Percentiles rank a stretch among this genome's conserved stretches.
Conservation (phyloP, 202 grass and related monocot genomes). For the Hordeum pubiflorum region DNA sequence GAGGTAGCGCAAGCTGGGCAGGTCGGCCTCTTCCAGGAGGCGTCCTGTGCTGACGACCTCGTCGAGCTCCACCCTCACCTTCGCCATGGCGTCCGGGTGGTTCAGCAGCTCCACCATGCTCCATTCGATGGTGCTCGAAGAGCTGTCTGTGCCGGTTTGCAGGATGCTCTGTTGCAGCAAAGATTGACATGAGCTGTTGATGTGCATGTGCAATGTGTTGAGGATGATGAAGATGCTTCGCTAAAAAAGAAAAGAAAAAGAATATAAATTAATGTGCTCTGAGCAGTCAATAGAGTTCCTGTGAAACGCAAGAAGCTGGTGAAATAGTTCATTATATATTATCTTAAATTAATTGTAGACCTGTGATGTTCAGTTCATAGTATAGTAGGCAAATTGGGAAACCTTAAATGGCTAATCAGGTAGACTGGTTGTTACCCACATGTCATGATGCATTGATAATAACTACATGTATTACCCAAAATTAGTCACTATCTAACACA, state of each 20-base stretch:
- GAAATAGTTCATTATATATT: no score
- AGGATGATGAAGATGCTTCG: background rate
- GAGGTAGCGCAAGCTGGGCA: constrained; percentile 38
- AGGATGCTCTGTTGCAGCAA: constrained; percentile 29
- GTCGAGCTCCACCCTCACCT: constrained; percentile 24
- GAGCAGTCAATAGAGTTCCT: background rate
- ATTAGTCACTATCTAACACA: no score
- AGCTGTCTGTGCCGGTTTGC: constrained; percentile 29
- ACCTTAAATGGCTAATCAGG: background rate
- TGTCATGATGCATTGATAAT: no score
- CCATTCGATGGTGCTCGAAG: constrained; percentile 39
- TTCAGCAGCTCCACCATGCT: constrained; percentile 34
- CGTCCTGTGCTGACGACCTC: background rate
- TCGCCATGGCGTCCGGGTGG: background rate
- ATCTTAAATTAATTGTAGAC: background rate
- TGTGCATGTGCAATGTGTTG: background rate
- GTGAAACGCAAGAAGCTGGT: background rate
- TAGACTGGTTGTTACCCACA: no score
- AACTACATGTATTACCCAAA: no score
- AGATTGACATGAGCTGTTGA: background rate
- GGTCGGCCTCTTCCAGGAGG: constrained; percentile 27
- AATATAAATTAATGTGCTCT: background rate
- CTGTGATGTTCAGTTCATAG: background rate
- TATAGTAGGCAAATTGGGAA: background rate
- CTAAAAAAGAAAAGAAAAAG: background rate